These are phyloP conservation scores for Saturnispora gosingensis DNA, from an alignment of 805 yeast species.

Conservation along the genomic window DNA sequence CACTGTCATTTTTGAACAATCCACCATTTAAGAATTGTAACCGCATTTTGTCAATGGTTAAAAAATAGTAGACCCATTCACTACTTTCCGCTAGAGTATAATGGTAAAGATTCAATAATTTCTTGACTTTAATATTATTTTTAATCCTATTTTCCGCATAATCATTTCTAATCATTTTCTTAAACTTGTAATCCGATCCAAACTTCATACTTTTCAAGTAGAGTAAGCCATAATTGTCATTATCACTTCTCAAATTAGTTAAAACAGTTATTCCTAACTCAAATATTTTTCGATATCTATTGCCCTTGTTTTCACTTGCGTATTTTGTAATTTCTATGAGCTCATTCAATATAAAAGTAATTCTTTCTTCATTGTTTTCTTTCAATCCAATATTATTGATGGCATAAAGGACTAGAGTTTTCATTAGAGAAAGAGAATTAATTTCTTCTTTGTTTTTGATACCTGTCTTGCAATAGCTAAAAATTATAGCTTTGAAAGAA, in stretches of 20 bases:
- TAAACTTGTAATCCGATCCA: constrained; percentile 19
- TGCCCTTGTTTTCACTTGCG: background rate
- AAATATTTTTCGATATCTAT: background rate
- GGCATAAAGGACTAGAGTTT: background rate
- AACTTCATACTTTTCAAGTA: background rate
- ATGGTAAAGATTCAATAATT: constrained; percentile 43
- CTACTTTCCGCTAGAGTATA: constrained; percentile 41
- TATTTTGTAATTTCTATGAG: background rate
- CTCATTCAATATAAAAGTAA: background rate
- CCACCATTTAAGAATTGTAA: constrained; percentile 55
- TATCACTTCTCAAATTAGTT: constrained; percentile 1
- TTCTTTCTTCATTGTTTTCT: background rate
- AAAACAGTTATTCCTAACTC: constrained; percentile 4
- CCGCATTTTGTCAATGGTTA: constrained; percentile 56
- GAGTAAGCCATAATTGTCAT: background rate
- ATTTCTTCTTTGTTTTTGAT: background rate
- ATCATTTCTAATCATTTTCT: constrained; percentile 29
- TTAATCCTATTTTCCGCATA: constrained; percentile 18
- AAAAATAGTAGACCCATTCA: constrained; percentile 67
- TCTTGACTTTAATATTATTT: constrained; percentile 38
- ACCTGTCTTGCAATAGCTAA: constrained; percentile 1
- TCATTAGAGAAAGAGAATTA: constrained; percentile 2
- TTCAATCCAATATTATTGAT: background rate
- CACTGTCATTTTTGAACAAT: constrained; percentile 36
- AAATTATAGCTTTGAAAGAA: constrained; percentile 2